These are phyloP conservation scores for Citrus cavaleriei DNA, from an alignment of 345 rosid genomes.

Conservation along the genomic window DNA sequence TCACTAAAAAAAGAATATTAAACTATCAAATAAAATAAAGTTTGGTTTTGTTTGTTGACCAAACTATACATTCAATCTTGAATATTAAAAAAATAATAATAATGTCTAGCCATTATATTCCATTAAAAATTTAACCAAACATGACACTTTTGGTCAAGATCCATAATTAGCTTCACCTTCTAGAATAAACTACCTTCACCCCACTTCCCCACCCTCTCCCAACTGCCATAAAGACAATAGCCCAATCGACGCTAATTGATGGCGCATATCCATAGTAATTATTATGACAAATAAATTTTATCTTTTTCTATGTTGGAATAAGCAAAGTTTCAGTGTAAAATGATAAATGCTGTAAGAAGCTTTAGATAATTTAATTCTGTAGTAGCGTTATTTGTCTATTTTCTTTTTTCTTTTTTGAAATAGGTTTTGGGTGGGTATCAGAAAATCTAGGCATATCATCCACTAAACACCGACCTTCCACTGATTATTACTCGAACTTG, in stretches of 20 bases:
- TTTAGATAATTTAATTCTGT: no score
- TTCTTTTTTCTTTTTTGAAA: no score
- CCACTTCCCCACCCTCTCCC: slow-evolving; percentile 33
- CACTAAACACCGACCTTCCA: no score
- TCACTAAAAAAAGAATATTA: slow-evolving; percentile 11
- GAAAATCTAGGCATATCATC: no score
- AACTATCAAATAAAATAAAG: slow-evolving; percentile 19
- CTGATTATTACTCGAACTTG: no score
- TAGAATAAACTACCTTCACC: slow-evolving; percentile 24
- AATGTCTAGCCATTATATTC: slow-evolving; percentile 14
- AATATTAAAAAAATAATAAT: background rate
- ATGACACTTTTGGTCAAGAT: slow-evolving; percentile 35
- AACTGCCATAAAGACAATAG: slow-evolving; percentile 36
- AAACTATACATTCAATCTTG: slow-evolving; percentile 24
- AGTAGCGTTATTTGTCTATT: no score
- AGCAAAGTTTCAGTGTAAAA: background rate
- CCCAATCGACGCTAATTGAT: slow-evolving; percentile 1
- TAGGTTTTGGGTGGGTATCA: no score
- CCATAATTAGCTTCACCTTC: slow-evolving; percentile 37
- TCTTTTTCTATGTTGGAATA: background rate
- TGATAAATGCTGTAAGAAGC: background rate
- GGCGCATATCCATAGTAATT: background rate
- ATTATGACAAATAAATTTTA: background rate
- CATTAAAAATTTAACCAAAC: slow-evolving; percentile 27
- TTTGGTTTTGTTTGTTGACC: slow-evolving; percentile 52